These are phyloP conservation scores for Botrytis sinoallii DNA, from an alignment of 2,329 filamentous ascomycete genomes.

Conservation along the genomic window DNA sequence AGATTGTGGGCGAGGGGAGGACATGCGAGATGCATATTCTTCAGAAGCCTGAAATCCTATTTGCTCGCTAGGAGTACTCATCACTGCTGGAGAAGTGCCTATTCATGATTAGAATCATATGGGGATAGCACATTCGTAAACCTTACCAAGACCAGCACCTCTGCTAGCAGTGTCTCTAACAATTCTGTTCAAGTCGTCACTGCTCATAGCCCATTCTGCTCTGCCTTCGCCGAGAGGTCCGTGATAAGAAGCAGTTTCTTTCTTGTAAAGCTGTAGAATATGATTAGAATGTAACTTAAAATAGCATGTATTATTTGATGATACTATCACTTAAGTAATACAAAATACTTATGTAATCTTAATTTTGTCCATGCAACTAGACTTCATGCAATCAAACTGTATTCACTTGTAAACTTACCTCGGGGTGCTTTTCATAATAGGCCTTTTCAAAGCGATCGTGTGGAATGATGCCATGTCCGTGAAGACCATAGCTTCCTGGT, in stretches of 20 bases:
- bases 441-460: conserved; percentile 84
- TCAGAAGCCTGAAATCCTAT: conserved; percentile 85
- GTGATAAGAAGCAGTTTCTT: conserved; percentile 60
- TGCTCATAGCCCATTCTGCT: conserved; percentile 79
- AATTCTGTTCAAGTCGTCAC: conserved; percentile 85
- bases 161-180: conserved; percentile 66
- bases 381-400: not conserved
- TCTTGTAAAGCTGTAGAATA: conserved; percentile 52
- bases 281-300: conserved; percentile 8
- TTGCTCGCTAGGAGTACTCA: conserved; percentile 83
- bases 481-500: conserved; percentile 88
- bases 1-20: conserved; percentile 60
- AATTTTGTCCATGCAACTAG: not conserved
- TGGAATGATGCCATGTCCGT: conserved; percentile 75
- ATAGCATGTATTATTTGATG: not conserved
- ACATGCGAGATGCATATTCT: conserved; percentile 74
- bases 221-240: conserved; percentile 45
- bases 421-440: conserved; percentile 91
- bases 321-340: not conserved
- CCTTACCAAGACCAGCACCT: conserved; percentile 51
- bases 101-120: conserved; percentile 33
- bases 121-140: conserved; percentile 29
- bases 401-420: conserved; percentile 40
- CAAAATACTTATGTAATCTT: not conserved
- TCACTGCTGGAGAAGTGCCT: conserved; percentile 63